Evolutionary conservation across 2,329 filamentous ascomycete species (phyloP), one percentile per base, ranked within the genome.

Genomic region (Claviceps paspali): DNA sequence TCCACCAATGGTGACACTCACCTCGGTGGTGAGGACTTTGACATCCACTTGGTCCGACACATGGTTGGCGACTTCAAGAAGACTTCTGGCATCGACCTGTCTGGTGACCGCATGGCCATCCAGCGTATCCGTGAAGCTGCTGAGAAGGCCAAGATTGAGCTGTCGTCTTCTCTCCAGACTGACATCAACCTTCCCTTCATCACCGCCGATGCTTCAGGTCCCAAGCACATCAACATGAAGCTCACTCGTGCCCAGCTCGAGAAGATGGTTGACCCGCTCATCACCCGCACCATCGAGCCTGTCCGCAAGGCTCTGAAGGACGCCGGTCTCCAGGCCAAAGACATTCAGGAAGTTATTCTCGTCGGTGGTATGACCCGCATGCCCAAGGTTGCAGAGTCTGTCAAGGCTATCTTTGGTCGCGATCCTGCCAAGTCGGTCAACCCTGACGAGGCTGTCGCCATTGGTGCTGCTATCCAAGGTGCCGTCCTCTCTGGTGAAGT

Each of bases 281-380:
- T 96, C 63, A 70, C 62, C 60, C 77, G 76, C 53, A 95, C 87
- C 45, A 73, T 92, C 40, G 87, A 94, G 45, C 88, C 88, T 44
- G 88, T 95, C 50, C 83, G 86, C 65, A 95, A 94, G 76, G 88
- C 87, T 15, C 72, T 96, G 43, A 95, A 95, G 77, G 88, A 96
- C 63, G 88, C 88, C 59, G 78, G 79, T 63, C 76, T 96, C 33
- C 70, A 83, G 62, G 76, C 87, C 51, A 92, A 86, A 69, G 87
- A 95, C 44, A 92, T 96, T 59, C 84, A 95, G 66, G 88, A 96
- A 60, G 84, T 96, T 51, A 94, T 96, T 61, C 80, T 96, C 30
- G 88, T 96, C 39, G 88, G 88, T 78, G 88, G 88, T 67, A 95
- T 95, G 87, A 95, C 88, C 52, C 88, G 88, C 70, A 96, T 96